phyloP scores from a whole-genome alignment of 2,329 filamentous ascomycete genomes.

The Colletotrichum sansevieriae region DNA sequence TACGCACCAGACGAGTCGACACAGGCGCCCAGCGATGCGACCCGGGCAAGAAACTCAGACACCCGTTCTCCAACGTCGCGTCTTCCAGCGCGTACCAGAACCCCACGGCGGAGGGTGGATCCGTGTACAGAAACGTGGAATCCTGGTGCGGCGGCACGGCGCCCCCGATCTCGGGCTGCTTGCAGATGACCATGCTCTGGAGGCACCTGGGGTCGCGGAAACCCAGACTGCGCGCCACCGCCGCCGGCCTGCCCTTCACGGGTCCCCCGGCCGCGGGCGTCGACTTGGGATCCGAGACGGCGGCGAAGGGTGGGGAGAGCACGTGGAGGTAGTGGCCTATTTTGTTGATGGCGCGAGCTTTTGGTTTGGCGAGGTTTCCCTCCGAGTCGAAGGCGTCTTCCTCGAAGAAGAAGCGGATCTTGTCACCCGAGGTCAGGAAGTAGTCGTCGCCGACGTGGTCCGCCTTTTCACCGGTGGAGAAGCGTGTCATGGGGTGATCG shows the following conservation, averaged over 20 bases:
- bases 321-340: constrained; percentile 84
- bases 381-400: constrained; percentile 84
- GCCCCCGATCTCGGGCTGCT: constrained; percentile 95
- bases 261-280: constrained; percentile 50
- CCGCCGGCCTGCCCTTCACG: constrained; percentile 58
- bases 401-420: constrained; percentile 97
- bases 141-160: constrained; percentile 94
- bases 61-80: constrained; percentile 87
- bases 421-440: constrained; percentile 90
- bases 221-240: constrained; percentile 77
- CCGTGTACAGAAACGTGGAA: constrained; percentile 90
- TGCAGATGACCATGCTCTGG: constrained; percentile 99
- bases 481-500: constrained; percentile 92
- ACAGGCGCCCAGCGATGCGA: constrained; percentile 83
- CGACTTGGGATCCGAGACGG: constrained; percentile 65
- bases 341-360: constrained; percentile 89
- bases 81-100: constrained; percentile 99
- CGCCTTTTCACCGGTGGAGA: constrained; percentile 82
- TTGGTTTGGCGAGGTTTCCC: constrained; percentile 80
- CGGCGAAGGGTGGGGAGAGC: constrained; percentile 75
- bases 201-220: constrained; percentile 82
- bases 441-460: constrained; percentile 94
- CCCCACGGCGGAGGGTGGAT: constrained; percentile 88
- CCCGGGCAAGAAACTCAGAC: constrained; percentile 86
- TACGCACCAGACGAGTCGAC: constrained; percentile 80